Base-by-base conservation (phyloP, 2,329 filamentous ascomycete species). In the Pseudogymnoascus destructans region DNA sequence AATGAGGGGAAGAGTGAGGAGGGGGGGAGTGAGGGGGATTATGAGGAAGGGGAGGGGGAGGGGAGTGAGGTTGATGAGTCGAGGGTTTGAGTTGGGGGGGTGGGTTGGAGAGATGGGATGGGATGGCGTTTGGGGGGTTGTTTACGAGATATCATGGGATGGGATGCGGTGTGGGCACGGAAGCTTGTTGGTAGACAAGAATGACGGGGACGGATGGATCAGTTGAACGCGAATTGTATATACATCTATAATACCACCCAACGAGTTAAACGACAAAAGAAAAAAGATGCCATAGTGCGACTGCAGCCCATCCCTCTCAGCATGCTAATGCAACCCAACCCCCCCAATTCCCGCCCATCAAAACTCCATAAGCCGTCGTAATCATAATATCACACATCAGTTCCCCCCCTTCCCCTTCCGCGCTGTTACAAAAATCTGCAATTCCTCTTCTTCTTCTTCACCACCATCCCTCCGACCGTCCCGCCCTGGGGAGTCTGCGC, bases 361-460 rank as follows among this genome's bases (percentile, higher is more conserved):
- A 42, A 46, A 46, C 40, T 46, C 40, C 40, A 25, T 46, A 46
- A 7, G 25, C 40, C 40, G 40, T 46, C 40, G 25, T 46, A 46
- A 46, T 46, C 40, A 46, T 46, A 25, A 46, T 25, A 38, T 19
- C 30, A 35, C 36, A 42, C 38, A 42, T 42, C 38, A 21, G 17
- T 42, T 21, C 9, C 17, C 36, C 5, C 10, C 15, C 33, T 4
- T 27, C 27, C 9, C 27, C 4, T 27, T 27, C 27, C 27, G 9
- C 27, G 4, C 27, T 11, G 4, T 27, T 77, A 95, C 69, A 95
- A 77, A 72, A 92, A 81, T 71, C 80, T 82, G 77, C 89, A 95
- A 72, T 80, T 87, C 75, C 85, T 84, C 80, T 87, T 90, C 83
- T 89, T 93, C 77, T 85, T 85, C 78, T 84, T 89, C 27, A 55